A percentile compares a stretch with the other conserved stretches of the same genome.
Conservation (phyloP, 2,329 filamentous ascomycete species). For the Sclerotinia trifoliorum region DNA sequence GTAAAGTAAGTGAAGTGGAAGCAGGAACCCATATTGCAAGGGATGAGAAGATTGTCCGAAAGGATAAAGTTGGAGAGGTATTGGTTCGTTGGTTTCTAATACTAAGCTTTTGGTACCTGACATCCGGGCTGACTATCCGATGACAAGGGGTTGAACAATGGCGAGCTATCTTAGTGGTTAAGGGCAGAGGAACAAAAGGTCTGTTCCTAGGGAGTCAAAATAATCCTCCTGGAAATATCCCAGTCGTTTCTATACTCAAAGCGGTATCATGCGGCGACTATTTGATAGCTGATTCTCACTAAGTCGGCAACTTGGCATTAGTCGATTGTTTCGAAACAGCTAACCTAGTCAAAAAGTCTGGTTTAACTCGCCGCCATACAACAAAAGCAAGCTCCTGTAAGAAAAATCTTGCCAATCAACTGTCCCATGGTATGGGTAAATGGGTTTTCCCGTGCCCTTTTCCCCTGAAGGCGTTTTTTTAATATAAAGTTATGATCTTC, state of each 20-base stretch:
- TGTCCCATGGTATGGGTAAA: neutral
- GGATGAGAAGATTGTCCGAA: neutral
- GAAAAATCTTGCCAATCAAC: neutral
- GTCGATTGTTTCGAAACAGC: slow-evolving; percentile 1
- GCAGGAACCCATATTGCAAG: neutral
- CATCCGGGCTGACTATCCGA: neutral
- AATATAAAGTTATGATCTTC: neutral
- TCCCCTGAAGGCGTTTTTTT: slow-evolving; percentile 3
- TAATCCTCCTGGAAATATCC: slow-evolving; percentile 2
- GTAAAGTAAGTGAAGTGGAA: neutral
- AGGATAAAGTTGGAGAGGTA: neutral
- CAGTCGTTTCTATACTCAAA: neutral
- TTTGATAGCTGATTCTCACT: neutral
- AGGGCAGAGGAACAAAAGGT: neutral
- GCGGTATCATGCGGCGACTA: neutral
- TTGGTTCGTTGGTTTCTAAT: neutral
- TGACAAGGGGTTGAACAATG: neutral
- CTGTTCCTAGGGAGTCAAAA: neutral
- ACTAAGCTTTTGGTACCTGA: neutral
- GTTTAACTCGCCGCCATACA: neutral
- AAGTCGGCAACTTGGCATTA: slow-evolving; percentile 3
- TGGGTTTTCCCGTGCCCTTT: neutral
- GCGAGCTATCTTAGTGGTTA: neutral
- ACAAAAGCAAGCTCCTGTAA: neutral
- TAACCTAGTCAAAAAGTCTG: neutral